Evolutionary conservation across 208 protist genomes (phyloP).

Genomic region (Trypanosoma vivax): DNA sequence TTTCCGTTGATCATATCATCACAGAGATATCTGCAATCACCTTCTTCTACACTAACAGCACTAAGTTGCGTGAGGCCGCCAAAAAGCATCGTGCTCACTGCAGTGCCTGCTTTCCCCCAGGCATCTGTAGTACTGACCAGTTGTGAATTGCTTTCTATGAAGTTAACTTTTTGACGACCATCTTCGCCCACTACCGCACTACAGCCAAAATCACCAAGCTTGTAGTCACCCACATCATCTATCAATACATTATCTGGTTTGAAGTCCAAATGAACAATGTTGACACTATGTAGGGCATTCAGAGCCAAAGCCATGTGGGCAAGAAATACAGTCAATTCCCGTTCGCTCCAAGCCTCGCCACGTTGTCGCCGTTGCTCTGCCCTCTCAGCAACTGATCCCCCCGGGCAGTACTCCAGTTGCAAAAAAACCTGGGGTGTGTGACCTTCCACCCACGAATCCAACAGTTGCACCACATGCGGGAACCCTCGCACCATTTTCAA

Average conservation of each 20-base stretch:
- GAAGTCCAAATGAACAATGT: slow-evolving; percentile 91
- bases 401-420: slow-evolving; percentile 81
- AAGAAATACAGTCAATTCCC: slow-evolving; percentile 73
- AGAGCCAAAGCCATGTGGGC: slow-evolving; percentile 84
- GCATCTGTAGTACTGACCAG: not conserved
- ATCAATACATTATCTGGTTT: slow-evolving; percentile 92
- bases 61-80: slow-evolving; percentile 42
- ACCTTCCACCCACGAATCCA: slow-evolving; percentile 72
- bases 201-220: slow-evolving; percentile 91
- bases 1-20: slow-evolving; percentile 90
- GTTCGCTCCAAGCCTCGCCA: slow-evolving; percentile 52
- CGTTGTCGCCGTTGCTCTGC: slow-evolving; percentile 37
- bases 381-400: slow-evolving; percentile 58
- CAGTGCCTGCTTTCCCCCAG: not conserved
- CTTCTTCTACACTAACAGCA: slow-evolving; percentile 80
- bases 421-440: slow-evolving; percentile 64
- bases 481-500: slow-evolving; percentile 48
- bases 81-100: slow-evolving; percentile 1
- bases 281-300: slow-evolving; percentile 65
- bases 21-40: slow-evolving; percentile 88
- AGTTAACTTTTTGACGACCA: slow-evolving; percentile 35
- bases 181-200: slow-evolving; percentile 60
- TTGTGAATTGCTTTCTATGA: not conserved
- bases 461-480: slow-evolving; percentile 76
- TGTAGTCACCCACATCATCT: slow-evolving; percentile 65